Conservation (phyloP, 768 basidiomycete genomes). For the Amyloporia xantha region DNA sequence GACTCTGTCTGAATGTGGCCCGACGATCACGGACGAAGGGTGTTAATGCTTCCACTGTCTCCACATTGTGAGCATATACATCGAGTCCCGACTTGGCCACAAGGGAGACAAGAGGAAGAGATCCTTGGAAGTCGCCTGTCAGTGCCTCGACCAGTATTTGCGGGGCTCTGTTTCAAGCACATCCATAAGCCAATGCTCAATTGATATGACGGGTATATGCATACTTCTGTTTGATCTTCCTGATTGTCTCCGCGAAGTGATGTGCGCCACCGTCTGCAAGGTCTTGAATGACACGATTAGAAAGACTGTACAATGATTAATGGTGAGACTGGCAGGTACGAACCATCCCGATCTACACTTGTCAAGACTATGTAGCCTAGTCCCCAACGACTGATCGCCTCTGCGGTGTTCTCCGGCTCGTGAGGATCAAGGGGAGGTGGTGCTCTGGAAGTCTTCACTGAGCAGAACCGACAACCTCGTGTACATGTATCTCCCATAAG, state of each 20-base stretch:
- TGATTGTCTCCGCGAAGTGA: conserved; percentile 94
- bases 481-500: conserved; percentile 99
- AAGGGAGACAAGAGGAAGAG: conserved; percentile 61
- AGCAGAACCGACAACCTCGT: conserved; percentile 94
- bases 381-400: conserved; percentile 97
- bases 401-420: conserved; percentile 97
- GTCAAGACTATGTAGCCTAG: conserved; percentile 97
- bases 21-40: conserved; percentile 94
- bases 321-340: conserved; percentile 19
- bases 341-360: conserved; percentile 94
- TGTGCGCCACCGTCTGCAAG: conserved; percentile 86
- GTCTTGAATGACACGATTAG: conserved; percentile 43
- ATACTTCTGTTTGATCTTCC: conserved; percentile 92
- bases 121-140: conserved; percentile 89
- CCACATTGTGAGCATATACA: conserved; percentile 97
- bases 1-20: conserved; percentile 82
- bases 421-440: conserved; percentile 92
- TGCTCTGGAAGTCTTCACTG: conserved; percentile 85
- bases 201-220: conserved; percentile 13
- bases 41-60: conserved; percentile 91
- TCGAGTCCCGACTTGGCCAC: conserved; percentile 94
- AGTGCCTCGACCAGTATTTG: conserved; percentile 94
- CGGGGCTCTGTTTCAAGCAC: conserved; percentile 58
- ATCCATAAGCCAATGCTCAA: neutral
- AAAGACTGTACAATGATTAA: neutral